Evolutionary conservation across 1,284 basidiomycete genomes (phyloP).

Genomic region (Moesziomyces antarcticus): DNA sequence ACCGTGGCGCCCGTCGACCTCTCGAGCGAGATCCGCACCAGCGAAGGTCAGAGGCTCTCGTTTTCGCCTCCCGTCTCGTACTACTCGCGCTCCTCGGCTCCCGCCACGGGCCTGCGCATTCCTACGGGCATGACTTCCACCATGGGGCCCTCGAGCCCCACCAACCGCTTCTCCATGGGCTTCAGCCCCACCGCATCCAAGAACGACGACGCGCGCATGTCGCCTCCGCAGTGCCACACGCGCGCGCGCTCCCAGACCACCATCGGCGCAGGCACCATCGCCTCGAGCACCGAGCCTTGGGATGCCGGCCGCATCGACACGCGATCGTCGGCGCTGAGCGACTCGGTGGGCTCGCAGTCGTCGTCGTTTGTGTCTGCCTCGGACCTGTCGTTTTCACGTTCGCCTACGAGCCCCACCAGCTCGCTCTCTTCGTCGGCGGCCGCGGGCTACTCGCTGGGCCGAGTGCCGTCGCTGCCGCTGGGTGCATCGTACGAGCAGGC

Average conservation of each 20-base stretch:
- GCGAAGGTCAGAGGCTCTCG: conserved; percentile 38
- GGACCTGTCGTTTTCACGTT: conserved; percentile 40
- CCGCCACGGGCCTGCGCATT: conserved; percentile 19
- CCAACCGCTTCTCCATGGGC: conserved; percentile 34
- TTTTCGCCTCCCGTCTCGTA: conserved; percentile 40
- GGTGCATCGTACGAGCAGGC: conserved; percentile 50
- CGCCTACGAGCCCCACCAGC: conserved; percentile 30
- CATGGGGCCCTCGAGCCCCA: conserved; percentile 30
- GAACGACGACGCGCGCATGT: conserved; percentile 22
- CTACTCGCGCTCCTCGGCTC: conserved; percentile 42
- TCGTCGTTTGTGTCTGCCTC: conserved; percentile 42
- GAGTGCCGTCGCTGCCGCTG: conserved; percentile 51
- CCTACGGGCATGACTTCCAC: conserved; percentile 36
- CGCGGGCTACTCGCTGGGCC: conserved; percentile 34
- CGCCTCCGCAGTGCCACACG: conserved; percentile 33
- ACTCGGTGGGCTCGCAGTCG: conserved; percentile 23
- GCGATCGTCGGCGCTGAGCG: conserved; percentile 8
- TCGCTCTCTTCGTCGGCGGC: conserved; percentile 31
- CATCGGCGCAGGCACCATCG: conserved; percentile 27
- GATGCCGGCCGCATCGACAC: conserved; percentile 16
- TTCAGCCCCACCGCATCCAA: conserved; percentile 22
- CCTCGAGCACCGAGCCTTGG: conserved; percentile 23
- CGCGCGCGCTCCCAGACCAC: conserved; percentile 44
- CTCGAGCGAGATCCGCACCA: conserved; percentile 42
- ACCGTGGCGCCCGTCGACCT: conserved; percentile 20